phyloP scores from a whole-genome alignment of 2,329 filamentous ascomycete species.

The Apiospora saccharicola region DNA sequence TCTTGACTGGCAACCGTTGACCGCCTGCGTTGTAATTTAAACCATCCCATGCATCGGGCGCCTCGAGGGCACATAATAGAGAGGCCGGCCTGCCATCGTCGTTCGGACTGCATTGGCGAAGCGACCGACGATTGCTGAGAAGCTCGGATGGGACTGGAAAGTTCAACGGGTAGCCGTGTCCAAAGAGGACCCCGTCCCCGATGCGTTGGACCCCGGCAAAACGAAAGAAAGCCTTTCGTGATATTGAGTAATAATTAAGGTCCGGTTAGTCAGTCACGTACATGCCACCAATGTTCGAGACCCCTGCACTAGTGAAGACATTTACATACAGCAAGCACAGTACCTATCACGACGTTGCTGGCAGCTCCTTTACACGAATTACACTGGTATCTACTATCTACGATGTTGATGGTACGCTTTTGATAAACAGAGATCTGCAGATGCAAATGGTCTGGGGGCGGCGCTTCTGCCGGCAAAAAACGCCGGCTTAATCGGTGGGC shows the following conservation, averaged over 20 bases:
- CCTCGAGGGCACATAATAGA: neutral
- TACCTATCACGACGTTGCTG: neutral
- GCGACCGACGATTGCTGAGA: neutral
- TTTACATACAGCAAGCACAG: neutral
- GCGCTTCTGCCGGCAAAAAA: slow-evolving; percentile 18
- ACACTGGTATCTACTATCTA: neutral
- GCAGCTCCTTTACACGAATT: neutral
- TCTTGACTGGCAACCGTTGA: slow-evolving; percentile 16
- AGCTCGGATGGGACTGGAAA: slow-evolving; percentile 5
- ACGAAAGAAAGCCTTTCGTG: slow-evolving; percentile 19
- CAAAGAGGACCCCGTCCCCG: slow-evolving; percentile 10
- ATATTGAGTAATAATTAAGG: slow-evolving; percentile 15
- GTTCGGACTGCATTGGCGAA: slow-evolving; percentile 18
- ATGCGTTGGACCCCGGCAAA: slow-evolving; percentile 7
- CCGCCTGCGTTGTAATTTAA: slow-evolving; percentile 1
- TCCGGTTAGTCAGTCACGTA: slow-evolving; percentile 10
- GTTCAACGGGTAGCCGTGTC: slow-evolving; percentile 19
- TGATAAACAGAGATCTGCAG: slow-evolving; percentile 1
- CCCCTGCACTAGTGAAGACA: neutral
- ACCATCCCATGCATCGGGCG: neutral
- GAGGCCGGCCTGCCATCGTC: neutral
- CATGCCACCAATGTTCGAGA: neutral
- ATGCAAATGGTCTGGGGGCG: slow-evolving; percentile 5
- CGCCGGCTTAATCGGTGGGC: slow-evolving; percentile 10
- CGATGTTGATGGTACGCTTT: neutral